These are phyloP conservation scores for Cryptococcus sp. DNA, from an alignment of 1,284 basidiomycete species.

Conservation along the genomic window DNA sequence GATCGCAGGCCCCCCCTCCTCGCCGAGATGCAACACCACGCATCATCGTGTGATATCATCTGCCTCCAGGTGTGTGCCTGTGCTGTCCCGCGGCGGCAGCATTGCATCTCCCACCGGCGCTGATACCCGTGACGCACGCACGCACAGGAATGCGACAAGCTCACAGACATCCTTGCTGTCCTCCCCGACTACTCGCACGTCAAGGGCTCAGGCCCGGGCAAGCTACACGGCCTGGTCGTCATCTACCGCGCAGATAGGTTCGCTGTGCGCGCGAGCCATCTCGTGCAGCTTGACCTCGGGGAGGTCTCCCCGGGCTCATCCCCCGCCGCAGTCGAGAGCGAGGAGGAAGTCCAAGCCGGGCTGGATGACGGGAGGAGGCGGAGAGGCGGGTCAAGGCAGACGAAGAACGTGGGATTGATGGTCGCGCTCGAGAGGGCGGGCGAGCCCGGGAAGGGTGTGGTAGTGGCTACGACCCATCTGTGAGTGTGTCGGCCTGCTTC, in stretches of 20 bases:
- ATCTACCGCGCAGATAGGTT: slow-evolving; percentile 62
- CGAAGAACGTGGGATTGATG: slow-evolving; percentile 76
- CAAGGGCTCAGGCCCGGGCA: slow-evolving; percentile 64
- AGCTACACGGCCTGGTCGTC: slow-evolving; percentile 79
- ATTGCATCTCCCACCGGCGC: background rate
- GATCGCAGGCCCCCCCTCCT: slow-evolving; percentile 72
- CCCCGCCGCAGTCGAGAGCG: slow-evolving; percentile 19
- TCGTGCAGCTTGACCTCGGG: slow-evolving; percentile 67
- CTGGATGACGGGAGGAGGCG: slow-evolving; percentile 26
- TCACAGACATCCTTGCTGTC: slow-evolving; percentile 64
- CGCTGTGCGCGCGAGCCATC: slow-evolving; percentile 52
- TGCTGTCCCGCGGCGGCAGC: background rate
- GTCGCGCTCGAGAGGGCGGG: slow-evolving; percentile 60
- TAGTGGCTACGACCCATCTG: slow-evolving; percentile 64
- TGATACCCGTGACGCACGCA: background rate
- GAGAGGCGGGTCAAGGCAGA: slow-evolving; percentile 64
- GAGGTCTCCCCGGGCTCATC: slow-evolving; percentile 42
- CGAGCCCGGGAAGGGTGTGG: slow-evolving; percentile 52
- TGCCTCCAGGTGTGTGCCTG: slow-evolving; percentile 67
- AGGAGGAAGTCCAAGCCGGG: slow-evolving; percentile 21
- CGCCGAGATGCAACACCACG: slow-evolving; percentile 63
- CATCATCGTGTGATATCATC: slow-evolving; percentile 61
- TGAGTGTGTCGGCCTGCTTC: slow-evolving; percentile 18
- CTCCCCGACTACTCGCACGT: slow-evolving; percentile 53
- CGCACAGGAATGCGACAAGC: slow-evolving; percentile 55